Percentiles rank a stretch among this genome's conserved stretches.
phyloP scores from a whole-genome alignment of 75 land plant species.

The Adiantum capillusveneris region DNA sequence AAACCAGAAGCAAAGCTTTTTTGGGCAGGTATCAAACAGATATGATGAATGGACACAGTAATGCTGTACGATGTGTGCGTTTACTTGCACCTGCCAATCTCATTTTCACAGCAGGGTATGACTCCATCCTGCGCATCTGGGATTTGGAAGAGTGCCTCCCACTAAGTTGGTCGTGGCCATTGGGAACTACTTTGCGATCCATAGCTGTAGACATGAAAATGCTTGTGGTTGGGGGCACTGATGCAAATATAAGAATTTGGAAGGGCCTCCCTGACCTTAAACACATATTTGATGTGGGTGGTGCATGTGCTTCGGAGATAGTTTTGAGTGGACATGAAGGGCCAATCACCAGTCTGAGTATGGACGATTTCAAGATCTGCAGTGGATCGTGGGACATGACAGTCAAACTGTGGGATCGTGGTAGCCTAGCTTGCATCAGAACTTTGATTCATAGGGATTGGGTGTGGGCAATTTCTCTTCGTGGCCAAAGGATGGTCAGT shows the following conservation, averaged over 20 bases:
- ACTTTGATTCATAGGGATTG: conserved; percentile 78
- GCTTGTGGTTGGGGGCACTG: conserved; percentile 77
- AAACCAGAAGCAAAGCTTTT: conserved; percentile 68
- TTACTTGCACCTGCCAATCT: conserved; percentile 66
- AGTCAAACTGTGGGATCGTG: conserved; percentile 75
- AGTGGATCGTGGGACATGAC: conserved; percentile 99
- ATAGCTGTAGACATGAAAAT: conserved; percentile 69
- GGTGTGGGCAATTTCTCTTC: conserved; percentile 71
- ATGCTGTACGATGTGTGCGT: conserved; percentile 71
- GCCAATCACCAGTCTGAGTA: conserved; percentile 75
- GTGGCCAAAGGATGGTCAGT: conserved; percentile 52
- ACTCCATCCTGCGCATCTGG: conserved; percentile 76
- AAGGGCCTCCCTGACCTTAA: conserved; percentile 47
- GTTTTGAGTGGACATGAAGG: conserved; percentile 77
- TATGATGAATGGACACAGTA: conserved; percentile 68
- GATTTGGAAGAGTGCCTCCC: conserved; percentile 77
- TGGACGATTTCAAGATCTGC: conserved; percentile 55
- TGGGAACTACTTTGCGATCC: conserved; percentile 77
- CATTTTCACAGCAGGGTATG: conserved; percentile 81
- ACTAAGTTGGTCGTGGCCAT: conserved; percentile 48
- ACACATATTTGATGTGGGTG: conserved; percentile 65
- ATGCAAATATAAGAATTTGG: conserved; percentile 74
- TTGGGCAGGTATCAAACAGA: conserved; percentile 67
- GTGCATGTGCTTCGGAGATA: conserved; percentile 32
- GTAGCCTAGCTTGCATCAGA: conserved; percentile 30